Percentiles rank a stretch among this genome's conserved stretches.
phyloP scores from a whole-genome alignment of 768 basidiomycete genomes.

The Daedaleopsis sinensis region DNA sequence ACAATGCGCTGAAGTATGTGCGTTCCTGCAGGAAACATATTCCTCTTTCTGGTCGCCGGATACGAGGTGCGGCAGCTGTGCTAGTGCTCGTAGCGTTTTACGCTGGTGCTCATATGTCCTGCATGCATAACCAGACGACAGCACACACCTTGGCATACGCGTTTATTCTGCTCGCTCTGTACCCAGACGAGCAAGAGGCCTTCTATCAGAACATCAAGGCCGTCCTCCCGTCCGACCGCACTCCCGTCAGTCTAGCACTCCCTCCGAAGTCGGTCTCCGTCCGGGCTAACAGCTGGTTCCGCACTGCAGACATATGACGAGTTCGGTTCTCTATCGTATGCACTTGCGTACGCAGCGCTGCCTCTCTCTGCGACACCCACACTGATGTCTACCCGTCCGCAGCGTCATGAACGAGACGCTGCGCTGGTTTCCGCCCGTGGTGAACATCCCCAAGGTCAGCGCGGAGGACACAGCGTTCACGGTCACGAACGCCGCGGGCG shows the following conservation, averaged over 20 bases:
- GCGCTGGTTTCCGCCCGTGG: slow-evolving; percentile 35
- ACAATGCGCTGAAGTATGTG: neutral
- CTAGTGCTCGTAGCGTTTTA: neutral
- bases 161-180: slow-evolving; percentile 41
- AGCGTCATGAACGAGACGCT: slow-evolving; percentile 40
- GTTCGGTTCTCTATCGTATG: slow-evolving; percentile 23
- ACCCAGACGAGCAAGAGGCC: slow-evolving; percentile 43
- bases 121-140: slow-evolving; percentile 30
- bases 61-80: slow-evolving; percentile 45
- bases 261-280: too few relatives aligned
- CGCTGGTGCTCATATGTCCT: neutral
- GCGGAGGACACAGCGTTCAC: slow-evolving; percentile 33
- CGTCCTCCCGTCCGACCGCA: slow-evolving; percentile 28
- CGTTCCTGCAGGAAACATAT: too few relatives aligned
- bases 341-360: slow-evolving; percentile 28
- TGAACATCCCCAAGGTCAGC: slow-evolving; percentile 30
- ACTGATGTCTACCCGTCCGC: neutral
- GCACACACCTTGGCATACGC: slow-evolving; percentile 39
- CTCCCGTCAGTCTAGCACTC: slow-evolving; percentile 27
- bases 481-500: slow-evolving; percentile 29
- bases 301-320: slow-evolving; percentile 33
- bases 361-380: neutral
- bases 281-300: too few relatives aligned
- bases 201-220: slow-evolving; percentile 35
- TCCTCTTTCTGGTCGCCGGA: slow-evolving; percentile 1